phyloP scores from a whole-genome alignment of 164 flowering plant species.

The Macadamia tetraphylla region DNA sequence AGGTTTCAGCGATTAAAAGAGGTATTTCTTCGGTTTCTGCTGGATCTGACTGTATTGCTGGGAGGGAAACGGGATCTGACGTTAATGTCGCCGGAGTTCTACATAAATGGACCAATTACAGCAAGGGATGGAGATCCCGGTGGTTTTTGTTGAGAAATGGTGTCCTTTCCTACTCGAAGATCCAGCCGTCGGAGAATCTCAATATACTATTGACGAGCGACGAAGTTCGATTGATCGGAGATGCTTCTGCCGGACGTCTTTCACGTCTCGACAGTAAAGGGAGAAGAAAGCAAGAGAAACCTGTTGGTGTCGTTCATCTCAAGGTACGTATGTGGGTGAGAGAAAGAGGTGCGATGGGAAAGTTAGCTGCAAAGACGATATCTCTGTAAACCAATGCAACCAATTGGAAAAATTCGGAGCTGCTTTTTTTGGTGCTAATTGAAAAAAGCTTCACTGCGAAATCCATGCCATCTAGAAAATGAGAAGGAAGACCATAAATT shows the following conservation, averaged over 20 bases:
- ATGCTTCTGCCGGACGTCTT: constrained; percentile 28
- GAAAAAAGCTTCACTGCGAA: neutral
- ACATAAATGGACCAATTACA: constrained; percentile 95
- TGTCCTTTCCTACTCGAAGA: constrained; percentile 72
- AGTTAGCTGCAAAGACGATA: neutral
- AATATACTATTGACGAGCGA: constrained; percentile 20
- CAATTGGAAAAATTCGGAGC: neutral
- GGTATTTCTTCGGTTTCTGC: constrained; percentile 12
- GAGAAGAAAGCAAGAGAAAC: constrained; percentile 40
- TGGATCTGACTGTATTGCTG: constrained; percentile 47
- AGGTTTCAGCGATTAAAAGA: constrained; percentile 13
- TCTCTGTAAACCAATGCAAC: neutral
- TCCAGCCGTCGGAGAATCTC: constrained; percentile 41
- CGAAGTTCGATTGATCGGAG: constrained; percentile 68
- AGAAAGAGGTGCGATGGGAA: neutral
- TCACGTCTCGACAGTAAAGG: constrained; percentile 27
- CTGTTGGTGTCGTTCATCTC: constrained; percentile 60
- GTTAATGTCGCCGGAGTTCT: constrained; percentile 72
- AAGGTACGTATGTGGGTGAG: constrained; percentile 40
- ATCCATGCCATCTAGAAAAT: neutral
- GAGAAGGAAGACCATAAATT: neutral
- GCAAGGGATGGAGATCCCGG: constrained; percentile 94
- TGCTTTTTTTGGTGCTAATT: constrained; percentile 8
- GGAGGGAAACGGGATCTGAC: constrained; percentile 32
- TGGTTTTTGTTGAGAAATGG: constrained; percentile 75